A percentile compares a stretch with the other conserved stretches of the same genome.
Evolutionary conservation across 164 flowering plant species (phyloP).

Genomic region (Macadamia integrifolia): DNA sequence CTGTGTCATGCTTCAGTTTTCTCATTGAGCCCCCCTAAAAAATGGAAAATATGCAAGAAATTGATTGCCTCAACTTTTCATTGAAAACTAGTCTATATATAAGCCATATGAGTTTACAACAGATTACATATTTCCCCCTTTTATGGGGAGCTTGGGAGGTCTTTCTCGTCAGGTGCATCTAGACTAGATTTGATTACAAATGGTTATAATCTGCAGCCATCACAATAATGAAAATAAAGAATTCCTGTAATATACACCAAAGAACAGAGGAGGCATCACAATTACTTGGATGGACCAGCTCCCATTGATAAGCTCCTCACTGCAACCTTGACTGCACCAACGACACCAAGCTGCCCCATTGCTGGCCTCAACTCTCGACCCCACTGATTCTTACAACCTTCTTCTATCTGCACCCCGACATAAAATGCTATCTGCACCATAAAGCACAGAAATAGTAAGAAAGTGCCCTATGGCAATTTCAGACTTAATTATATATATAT

Average conservation of each 20-base stretch:
- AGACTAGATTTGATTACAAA: not conserved
- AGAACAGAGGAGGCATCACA: conserved; percentile 6
- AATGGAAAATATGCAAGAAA: too few relatives aligned
- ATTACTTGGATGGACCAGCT: conserved; percentile 47
- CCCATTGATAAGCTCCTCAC: conserved; percentile 54
- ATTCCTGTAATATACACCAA: conserved; percentile 5
- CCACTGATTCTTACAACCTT: conserved; percentile 27
- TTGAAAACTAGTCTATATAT: too few relatives aligned
- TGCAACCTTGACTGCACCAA: conserved; percentile 85
- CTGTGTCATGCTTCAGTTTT: too few relatives aligned
- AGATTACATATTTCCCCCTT: not conserved
- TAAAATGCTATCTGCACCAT: conserved; percentile 70
- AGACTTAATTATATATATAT: too few relatives aligned
- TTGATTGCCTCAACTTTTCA: too few relatives aligned
- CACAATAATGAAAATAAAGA: conserved; percentile 1
- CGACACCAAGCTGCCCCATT: conserved; percentile 60
- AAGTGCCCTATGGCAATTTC: not conserved
- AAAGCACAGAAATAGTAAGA: not conserved
- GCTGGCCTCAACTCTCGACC: conserved; percentile 46
- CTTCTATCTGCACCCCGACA: conserved; percentile 71
- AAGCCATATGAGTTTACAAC: not conserved
- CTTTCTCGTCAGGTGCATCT: not conserved
- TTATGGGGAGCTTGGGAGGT: not conserved
- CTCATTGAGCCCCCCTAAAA: too few relatives aligned
- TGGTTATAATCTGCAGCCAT: too few relatives aligned